Evolutionary conservation across 108 stramenopile species (phyloP), one percentile per base, ranked within the genome.

Genomic region (Cyclotella baltica): DNA sequence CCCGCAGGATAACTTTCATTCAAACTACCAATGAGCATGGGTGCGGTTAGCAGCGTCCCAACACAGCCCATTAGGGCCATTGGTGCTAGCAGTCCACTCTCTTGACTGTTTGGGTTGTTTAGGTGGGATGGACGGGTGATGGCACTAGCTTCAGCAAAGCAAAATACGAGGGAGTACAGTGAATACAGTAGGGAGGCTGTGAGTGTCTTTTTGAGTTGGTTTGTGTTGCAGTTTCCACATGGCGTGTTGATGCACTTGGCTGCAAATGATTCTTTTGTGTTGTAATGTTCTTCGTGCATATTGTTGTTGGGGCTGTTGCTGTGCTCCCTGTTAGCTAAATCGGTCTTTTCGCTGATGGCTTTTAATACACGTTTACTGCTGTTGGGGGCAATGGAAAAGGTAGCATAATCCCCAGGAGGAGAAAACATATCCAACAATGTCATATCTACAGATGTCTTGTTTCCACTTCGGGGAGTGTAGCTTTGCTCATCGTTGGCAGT

Each of bases 131-230:
- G 89, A 48, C 89, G 81, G n/a, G 80, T 86, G 36, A 92, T 86
- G 16, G 91, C 85, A 23, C 88, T 81, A 13, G 81, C 91, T 56
- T 80, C 68, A 10, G 91, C 86, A 53, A 92, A 77, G 58, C 88
- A 88, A 80, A 92, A 92, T 20, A 92, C 91, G 5, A 90, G 75
- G 31, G 84, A 76, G 58, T 86, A 90, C 20, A 88, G 65, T 28
- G 88, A 68, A 73, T 75, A 81, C 18, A 81, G 70, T 34, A 77
- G 67, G 15, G 76, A 63, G 50, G 76, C 84, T 11, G 81, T 51
- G 0, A 85, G 16, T 13, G 84, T 81, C 22, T 80, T 47, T 61
- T 79, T 79, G 71, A 79, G 31, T 58, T 72, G 33, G 1, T 72
- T 35, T 16, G 70, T 40, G 16, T 65, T n/a, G n/a, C n/a, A n/a